Conservation (phyloP, 495 filamentous ascomycete genomes). For the Aspergillus cristatus region DNA sequence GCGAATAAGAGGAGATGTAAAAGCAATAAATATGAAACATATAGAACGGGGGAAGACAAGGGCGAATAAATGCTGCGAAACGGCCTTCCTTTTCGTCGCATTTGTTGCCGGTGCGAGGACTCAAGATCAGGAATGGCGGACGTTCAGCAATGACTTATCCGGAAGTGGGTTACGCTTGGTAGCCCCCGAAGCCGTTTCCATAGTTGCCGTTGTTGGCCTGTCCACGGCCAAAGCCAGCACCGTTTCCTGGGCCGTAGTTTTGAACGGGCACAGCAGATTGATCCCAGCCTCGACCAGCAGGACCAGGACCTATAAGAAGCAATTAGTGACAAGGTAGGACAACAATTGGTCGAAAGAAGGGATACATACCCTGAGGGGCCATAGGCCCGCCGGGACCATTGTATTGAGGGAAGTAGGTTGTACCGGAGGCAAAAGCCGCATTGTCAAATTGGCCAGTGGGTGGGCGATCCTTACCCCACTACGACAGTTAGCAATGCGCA, state of each 20-base stretch:
- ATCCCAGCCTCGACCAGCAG: conserved; percentile 54
- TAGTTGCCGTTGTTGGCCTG: conserved; percentile 46
- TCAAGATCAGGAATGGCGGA: not conserved
- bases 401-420: conserved; percentile 91
- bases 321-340: conserved; percentile 18
- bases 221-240: conserved; percentile 75
- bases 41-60: too few relatives aligned
- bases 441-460: conserved; percentile 72
- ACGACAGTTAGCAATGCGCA: conserved; percentile 18
- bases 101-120: not conserved
- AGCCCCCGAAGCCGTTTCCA: conserved; percentile 45
- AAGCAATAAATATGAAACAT: conserved; percentile 5
- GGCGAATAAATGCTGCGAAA: not conserved
- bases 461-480: conserved; percentile 99
- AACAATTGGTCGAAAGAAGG: conserved; percentile 12
- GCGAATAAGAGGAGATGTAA: not conserved
- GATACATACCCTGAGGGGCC: conserved; percentile 54
- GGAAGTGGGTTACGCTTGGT: conserved; percentile 36
- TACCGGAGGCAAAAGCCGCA: conserved; percentile 63
- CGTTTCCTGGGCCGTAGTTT: conserved; percentile 57
- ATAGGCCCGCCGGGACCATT: conserved; percentile 59
- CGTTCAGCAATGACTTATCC: conserved; percentile 6
- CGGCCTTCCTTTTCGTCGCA: not conserved
- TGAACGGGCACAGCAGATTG: conserved; percentile 52
- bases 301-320: conserved; percentile 42